phyloP scores from a whole-genome alignment of 1,139 yeast genomes.

The Hansenula sp. region DNA sequence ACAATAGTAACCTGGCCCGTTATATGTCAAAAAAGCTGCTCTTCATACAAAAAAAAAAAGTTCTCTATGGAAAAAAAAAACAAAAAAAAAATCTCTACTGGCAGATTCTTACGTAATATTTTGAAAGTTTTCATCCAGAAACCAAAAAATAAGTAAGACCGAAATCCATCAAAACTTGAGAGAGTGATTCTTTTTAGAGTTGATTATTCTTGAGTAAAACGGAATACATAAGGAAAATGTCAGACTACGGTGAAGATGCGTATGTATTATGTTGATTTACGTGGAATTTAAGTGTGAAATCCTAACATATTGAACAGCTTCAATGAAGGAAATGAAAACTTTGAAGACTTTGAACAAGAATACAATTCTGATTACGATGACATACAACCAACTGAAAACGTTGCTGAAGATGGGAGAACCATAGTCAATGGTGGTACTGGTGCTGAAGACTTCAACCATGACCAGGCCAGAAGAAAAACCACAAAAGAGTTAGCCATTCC shows the following conservation, averaged over 20 bases:
- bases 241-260: slow-evolving; percentile 48
- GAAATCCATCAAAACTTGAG: background rate
- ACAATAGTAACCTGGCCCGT: no score
- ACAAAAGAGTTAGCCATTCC: slow-evolving; percentile 84
- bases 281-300: no score
- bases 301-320: slow-evolving; percentile 32
- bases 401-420: slow-evolving; percentile 71
- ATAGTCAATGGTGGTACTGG: slow-evolving; percentile 67
- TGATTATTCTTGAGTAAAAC: background rate
- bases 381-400: slow-evolving; percentile 45
- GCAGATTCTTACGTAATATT: background rate
- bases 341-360: slow-evolving; percentile 77
- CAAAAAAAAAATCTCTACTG: background rate
- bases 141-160: background rate
- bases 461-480: slow-evolving; percentile 57
- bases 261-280: slow-evolving; percentile 20
- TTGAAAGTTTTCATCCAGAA: slow-evolving; percentile 1
- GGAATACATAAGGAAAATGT: slow-evolving; percentile 30
- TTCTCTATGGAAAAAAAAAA: background rate
- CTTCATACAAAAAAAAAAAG: no score
- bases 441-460: slow-evolving; percentile 45
- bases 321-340: slow-evolving; percentile 77
- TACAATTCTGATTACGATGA: slow-evolving; percentile 69
- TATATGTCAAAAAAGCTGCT: no score
- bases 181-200: background rate